A percentile compares a stretch with the other conserved stretches of the same genome.
Conservation (phyloP, 2,329 filamentous ascomycete genomes). For the Ascochyta pisi region DNA sequence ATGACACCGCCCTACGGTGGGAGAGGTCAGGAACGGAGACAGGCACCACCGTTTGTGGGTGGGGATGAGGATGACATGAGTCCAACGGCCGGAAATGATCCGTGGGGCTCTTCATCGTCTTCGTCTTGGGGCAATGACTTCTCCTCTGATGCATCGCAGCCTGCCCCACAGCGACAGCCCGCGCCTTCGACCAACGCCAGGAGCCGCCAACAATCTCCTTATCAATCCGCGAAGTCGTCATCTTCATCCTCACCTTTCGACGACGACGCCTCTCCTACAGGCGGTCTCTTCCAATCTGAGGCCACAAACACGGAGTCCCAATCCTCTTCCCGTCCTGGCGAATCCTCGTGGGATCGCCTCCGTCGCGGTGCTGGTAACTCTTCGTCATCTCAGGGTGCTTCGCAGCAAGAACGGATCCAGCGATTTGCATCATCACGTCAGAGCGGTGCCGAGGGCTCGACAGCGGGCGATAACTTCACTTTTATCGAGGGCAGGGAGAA, state of each 20-base stretch:
- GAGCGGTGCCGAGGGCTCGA: slow-evolving; percentile 41
- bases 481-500: slow-evolving; percentile 55
- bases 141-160: slow-evolving; percentile 19
- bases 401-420: slow-evolving; percentile 18
- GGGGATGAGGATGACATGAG: slow-evolving; percentile 52
- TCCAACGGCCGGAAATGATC: slow-evolving; percentile 51
- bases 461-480: slow-evolving; percentile 53
- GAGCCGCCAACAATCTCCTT: slow-evolving; percentile 14
- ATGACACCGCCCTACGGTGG: slow-evolving; percentile 49
- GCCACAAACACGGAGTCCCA: slow-evolving; percentile 21
- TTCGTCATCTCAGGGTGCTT: slow-evolving; percentile 19
- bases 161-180: slow-evolving; percentile 11
- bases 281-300: slow-evolving; percentile 46
- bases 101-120: slow-evolving; percentile 26
- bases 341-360: slow-evolving; percentile 55
- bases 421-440: slow-evolving; percentile 27
- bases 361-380: slow-evolving; percentile 42
- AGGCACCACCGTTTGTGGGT: slow-evolving; percentile 15
- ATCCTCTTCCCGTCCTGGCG: slow-evolving; percentile 32
- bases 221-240: slow-evolving; percentile 7
- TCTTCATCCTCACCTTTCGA: slow-evolving; percentile 26
- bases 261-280: slow-evolving; percentile 48
- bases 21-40: slow-evolving; percentile 21
- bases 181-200: slow-evolving; percentile 9
- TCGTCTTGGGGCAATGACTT: slow-evolving; percentile 24